Base-by-base conservation (phyloP, 2,329 filamentous ascomycete genomes). In the Aspergillus calidoustus region DNA sequence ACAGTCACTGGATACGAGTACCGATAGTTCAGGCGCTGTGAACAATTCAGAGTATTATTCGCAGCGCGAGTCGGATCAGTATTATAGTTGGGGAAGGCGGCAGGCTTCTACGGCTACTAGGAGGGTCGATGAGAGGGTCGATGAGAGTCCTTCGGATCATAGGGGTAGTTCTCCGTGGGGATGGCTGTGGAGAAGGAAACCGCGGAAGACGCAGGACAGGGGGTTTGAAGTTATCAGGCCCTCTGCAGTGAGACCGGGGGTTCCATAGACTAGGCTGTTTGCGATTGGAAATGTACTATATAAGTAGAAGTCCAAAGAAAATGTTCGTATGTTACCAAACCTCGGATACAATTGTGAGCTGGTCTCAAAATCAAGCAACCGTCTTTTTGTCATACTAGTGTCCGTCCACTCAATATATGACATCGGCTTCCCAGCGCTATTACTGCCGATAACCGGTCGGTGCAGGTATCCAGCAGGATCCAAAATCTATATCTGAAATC, bases 151-250 rank as follows among this genome's bases (percentile, higher is more conserved):
- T 11, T 38, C 50, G 17, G 43, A 43, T 46, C 8, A 9, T 9
- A 28, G 6, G 25, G 25, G 25, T 28, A 4, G 6, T 22, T 52
- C 49, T 38, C 9, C 5, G 28, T 23, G 44, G n/a, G 4, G 15
- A 17, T 23, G 22, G 23, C 23, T 43, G 28, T 28, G 22, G 31
- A 34, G 11, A 25, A 9, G 19, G n/a, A 54, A 54, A 15, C 23
- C 17, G 30, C 19, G 17, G 30, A 54, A 17, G 11, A 15, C 19
- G 3, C 28, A 43, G 34, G 31, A 54, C 22, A 43, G n/a, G 51
- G 51, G 51, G 8, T 54, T 54, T 54, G 51, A 54, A 31, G 51
- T 54, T 13, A 43, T 54, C 15, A 23, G 51, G 11, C 51, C 51
- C 15, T 13, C 34, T 4, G 34, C 5, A 15, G 11, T 15, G 3